A percentile compares a stretch with the other conserved stretches of the same genome.
These are phyloP conservation scores for Syzygium jambos DNA, from an alignment of 345 rosid genomes.

Conservation along the genomic window DNA sequence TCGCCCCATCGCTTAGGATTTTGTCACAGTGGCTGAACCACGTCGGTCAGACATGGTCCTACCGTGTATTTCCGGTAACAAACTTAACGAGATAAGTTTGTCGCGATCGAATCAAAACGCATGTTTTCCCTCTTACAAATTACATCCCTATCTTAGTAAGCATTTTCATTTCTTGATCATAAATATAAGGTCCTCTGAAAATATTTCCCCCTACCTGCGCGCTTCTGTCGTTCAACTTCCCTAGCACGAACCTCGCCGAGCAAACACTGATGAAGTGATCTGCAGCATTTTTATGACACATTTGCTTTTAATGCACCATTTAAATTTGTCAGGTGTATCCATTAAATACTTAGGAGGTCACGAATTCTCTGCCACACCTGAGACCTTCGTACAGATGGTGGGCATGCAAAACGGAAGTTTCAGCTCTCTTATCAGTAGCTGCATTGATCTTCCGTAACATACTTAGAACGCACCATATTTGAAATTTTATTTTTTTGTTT, in stretches of 20 bases:
- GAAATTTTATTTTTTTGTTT: background rate
- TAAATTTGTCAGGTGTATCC: background rate
- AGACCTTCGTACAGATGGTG: background rate
- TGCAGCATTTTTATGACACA: background rate
- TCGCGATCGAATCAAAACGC: background rate
- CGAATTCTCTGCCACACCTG: background rate
- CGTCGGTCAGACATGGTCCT: background rate
- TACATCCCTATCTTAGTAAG: background rate
- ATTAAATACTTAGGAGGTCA: background rate
- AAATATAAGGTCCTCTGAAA: background rate
- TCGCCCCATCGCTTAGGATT: background rate
- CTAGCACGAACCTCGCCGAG: background rate
- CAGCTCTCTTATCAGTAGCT: background rate
- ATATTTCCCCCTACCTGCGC: background rate
- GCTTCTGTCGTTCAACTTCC: background rate
- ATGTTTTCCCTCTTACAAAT: background rate
- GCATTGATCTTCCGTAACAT: background rate
- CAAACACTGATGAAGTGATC: background rate
- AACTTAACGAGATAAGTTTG: background rate
- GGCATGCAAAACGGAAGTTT: background rate
- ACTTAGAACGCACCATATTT: background rate
- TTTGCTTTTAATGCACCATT: background rate
- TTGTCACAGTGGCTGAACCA: background rate
- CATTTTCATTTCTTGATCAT: background rate
- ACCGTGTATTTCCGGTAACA: background rate